Evolutionary conservation across 495 filamentous ascomycete species (phyloP).

Genomic region (Annulohypoxylon moriforme): DNA sequence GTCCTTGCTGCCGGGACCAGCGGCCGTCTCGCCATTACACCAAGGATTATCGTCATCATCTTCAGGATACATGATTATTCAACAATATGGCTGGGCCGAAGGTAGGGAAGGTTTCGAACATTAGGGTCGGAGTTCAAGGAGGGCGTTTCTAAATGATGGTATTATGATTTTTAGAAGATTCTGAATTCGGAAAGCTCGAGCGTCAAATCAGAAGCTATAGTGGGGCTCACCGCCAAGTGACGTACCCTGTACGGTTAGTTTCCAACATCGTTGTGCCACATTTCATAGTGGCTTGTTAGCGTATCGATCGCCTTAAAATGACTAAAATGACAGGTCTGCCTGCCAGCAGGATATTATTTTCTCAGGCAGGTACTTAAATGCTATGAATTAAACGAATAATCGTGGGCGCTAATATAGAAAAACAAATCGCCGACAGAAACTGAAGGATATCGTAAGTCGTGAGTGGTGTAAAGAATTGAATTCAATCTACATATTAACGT

Average conservation of each 20-base stretch:
- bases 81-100: constrained; percentile 7
- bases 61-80: constrained; percentile 25
- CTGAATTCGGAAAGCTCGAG: constrained; percentile 10
- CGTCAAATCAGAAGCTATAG: constrained; percentile 41
- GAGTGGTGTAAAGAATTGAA: not conserved
- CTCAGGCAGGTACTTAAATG: not conserved
- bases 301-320: not conserved
- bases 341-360: not conserved
- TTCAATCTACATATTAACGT: not conserved
- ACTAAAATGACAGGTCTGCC: not conserved
- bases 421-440: not conserved
- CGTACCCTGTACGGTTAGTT: constrained; percentile 31
- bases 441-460: not conserved
- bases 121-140: constrained; percentile 23
- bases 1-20: constrained; percentile 53
- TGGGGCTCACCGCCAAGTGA: constrained; percentile 31
- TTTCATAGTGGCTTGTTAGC: constrained; percentile 1
- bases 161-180: not conserved
- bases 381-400: too few relatives aligned
- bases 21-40: constrained; percentile 49
- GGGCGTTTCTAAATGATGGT: constrained; percentile 3
- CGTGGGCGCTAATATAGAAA: too few relatives aligned
- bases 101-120: constrained; percentile 4
- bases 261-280: constrained; percentile 8
- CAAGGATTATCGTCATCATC: constrained; percentile 31